Conservation (phyloP, 106 monocot genomes). For the Alisma plantagoaquatica region DNA sequence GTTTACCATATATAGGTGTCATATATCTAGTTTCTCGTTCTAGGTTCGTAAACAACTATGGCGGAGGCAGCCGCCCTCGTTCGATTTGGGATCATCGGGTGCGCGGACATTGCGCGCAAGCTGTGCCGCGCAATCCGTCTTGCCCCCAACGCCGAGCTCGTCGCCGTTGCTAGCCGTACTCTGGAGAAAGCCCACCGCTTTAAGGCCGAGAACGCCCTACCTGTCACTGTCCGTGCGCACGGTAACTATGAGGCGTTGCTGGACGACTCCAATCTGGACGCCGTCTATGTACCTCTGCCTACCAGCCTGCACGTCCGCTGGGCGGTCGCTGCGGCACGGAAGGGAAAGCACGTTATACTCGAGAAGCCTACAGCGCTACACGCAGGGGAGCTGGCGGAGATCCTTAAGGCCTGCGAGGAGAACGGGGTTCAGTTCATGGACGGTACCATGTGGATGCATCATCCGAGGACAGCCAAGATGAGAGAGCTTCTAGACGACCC, state of each 20-base stretch:
- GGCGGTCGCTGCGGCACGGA: slow-evolving; percentile 48
- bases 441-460: slow-evolving; percentile 60
- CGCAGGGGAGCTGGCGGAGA: slow-evolving; percentile 44
- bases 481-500: slow-evolving; percentile 31
- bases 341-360: slow-evolving; percentile 58
- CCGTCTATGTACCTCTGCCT: slow-evolving; percentile 64
- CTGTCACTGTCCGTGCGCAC: slow-evolving; percentile 20
- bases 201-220: slow-evolving; percentile 33
- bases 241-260: slow-evolving; percentile 52
- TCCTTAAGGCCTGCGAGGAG: slow-evolving; percentile 37
- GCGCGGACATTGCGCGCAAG: slow-evolving; percentile 61
- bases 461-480: slow-evolving; percentile 47
- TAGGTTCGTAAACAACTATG: too few relatives aligned
- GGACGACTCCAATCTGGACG: slow-evolving; percentile 50
- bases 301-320: slow-evolving; percentile 56
- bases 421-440: slow-evolving; percentile 52
- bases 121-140: slow-evolving; percentile 45
- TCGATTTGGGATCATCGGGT: slow-evolving; percentile 63
- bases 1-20: too few relatives aligned
- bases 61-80: slow-evolving; percentile 4
- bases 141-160: slow-evolving; percentile 35
- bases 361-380: slow-evolving; percentile 66
- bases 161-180: slow-evolving; percentile 54
- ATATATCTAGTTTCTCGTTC: too few relatives aligned
- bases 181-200: slow-evolving; percentile 43